These are phyloP conservation scores for Zelonia costaricensis DNA, from an alignment of 208 protist genomes.

Conservation along the genomic window DNA sequence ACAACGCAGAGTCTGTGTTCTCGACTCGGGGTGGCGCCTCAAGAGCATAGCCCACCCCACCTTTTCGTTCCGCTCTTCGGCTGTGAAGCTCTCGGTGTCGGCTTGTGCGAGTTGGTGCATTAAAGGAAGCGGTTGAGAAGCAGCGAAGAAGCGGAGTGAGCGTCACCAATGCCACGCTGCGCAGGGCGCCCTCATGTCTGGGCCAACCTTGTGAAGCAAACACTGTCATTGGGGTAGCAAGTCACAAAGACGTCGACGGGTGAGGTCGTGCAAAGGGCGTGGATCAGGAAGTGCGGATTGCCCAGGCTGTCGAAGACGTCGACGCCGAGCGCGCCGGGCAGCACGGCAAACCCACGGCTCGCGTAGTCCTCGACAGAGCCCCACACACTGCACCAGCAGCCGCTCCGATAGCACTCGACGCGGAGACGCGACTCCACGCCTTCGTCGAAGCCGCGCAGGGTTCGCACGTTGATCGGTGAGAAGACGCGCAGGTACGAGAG, in stretches of 20 bases:
- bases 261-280: slow-evolving; percentile 44
- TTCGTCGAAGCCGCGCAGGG: slow-evolving; percentile 25
- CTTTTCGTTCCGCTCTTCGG: too few species aligned
- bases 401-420: slow-evolving; percentile 29
- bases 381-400: slow-evolving; percentile 76
- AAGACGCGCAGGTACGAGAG: slow-evolving; percentile 57
- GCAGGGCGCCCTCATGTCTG: too few species aligned
- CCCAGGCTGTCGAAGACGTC: slow-evolving; percentile 53
- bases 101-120: too few species aligned
- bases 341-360: slow-evolving; percentile 23
- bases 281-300: slow-evolving; percentile 51
- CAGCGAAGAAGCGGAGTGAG: background rate
- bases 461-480: slow-evolving; percentile 52
- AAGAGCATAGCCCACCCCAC: too few species aligned
- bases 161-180: too few species aligned
- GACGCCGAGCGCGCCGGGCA: slow-evolving; percentile 55
- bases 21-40: too few species aligned
- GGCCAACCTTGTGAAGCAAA: background rate
- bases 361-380: slow-evolving; percentile 55
- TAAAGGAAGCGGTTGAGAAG: too few species aligned
- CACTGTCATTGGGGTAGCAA: slow-evolving; percentile 44
- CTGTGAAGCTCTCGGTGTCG: too few species aligned
- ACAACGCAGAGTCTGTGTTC: too few species aligned
- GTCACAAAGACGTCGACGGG: slow-evolving; percentile 31
- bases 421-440: slow-evolving; percentile 43